Evolutionary conservation across 148 eudicot genomes (phyloP).

Genomic region (Beta vulgaris): DNA sequence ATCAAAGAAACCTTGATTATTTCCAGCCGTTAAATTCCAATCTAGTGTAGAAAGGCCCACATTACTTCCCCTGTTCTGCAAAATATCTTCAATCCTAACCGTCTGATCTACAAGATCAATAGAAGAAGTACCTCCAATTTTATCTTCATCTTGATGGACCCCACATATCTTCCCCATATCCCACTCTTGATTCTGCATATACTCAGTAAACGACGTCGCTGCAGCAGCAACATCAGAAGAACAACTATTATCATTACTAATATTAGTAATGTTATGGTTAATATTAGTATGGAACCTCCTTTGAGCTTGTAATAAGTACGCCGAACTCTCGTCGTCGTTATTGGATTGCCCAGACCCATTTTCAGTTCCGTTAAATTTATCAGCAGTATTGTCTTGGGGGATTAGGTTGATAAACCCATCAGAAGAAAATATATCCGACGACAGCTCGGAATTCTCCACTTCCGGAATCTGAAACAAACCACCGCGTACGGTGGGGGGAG

Average conservation of each 20-base stretch:
- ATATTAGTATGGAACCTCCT: not conserved
- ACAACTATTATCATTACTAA: not conserved
- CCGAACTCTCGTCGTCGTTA: too few species aligned
- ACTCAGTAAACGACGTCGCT: conserved; percentile 25
- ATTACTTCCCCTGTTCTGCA: conserved; percentile 22
- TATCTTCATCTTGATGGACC: not conserved
- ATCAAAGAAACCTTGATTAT: conserved; percentile 19
- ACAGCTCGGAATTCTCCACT: not conserved
- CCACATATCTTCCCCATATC: conserved; percentile 3
- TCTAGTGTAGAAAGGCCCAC: conserved; percentile 11
- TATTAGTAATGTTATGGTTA: not conserved
- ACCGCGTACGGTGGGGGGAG: not conserved
- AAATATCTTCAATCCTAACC: conserved; percentile 21
- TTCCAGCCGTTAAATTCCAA: conserved; percentile 4
- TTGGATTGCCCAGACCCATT: too few species aligned
- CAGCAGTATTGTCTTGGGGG: too few species aligned
- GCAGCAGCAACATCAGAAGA: not conserved
- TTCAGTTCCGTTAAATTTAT: too few species aligned
- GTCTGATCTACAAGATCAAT: conserved; percentile 10
- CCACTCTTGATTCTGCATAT: not conserved
- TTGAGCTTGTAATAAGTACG: too few species aligned
- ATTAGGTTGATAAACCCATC: too few species aligned
- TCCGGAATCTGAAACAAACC: not conserved
- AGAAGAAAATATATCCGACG: not conserved
- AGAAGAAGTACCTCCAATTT: not conserved